Conservation (phyloP, 345 rosid genomes). For the Hibiscus tridactylites region DNA sequence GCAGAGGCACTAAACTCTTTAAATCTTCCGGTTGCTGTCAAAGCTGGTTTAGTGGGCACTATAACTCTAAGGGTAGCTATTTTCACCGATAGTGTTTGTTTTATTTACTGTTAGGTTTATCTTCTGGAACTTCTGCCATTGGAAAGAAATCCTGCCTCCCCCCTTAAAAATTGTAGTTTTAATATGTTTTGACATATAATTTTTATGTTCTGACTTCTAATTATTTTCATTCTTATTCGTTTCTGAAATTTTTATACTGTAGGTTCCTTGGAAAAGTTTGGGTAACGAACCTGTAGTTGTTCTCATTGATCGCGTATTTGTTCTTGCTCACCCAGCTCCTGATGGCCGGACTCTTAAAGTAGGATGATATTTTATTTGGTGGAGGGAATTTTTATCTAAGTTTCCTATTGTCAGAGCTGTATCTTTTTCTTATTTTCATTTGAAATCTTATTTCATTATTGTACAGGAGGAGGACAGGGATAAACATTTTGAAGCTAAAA, state of each 20-base stretch:
- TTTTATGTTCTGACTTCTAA: background rate
- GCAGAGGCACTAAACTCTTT: conserved; percentile 90
- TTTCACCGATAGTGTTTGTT: background rate
- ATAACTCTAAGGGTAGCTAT: conserved; percentile 74
- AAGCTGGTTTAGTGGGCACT: conserved; percentile 95
- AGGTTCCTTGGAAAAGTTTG: conserved; percentile 99
- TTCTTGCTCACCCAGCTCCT: conserved; percentile 77
- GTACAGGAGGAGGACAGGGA: conserved; percentile 73
- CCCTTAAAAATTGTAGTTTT: background rate
- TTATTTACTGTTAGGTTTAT: background rate
- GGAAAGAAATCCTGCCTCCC: background rate
- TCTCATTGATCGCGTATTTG: conserved; percentile 79
- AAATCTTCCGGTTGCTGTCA: conserved; percentile 88
- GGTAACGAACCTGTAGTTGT: conserved; percentile 97
- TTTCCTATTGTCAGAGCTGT: background rate
- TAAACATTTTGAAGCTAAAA: conserved; percentile 82
- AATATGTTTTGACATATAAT: background rate
- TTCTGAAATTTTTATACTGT: conserved; percentile 9
- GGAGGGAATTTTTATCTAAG: background rate
- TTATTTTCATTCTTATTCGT: conserved; percentile 3
- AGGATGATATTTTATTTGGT: conserved; percentile 15
- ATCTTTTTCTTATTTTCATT: background rate
- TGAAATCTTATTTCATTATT: background rate
- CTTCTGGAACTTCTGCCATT: background rate
- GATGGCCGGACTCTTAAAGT: conserved; percentile 60